Evolutionary conservation across 2,329 filamentous ascomycete species (phyloP).

Genomic region (Reticulascus tulasneorum): DNA sequence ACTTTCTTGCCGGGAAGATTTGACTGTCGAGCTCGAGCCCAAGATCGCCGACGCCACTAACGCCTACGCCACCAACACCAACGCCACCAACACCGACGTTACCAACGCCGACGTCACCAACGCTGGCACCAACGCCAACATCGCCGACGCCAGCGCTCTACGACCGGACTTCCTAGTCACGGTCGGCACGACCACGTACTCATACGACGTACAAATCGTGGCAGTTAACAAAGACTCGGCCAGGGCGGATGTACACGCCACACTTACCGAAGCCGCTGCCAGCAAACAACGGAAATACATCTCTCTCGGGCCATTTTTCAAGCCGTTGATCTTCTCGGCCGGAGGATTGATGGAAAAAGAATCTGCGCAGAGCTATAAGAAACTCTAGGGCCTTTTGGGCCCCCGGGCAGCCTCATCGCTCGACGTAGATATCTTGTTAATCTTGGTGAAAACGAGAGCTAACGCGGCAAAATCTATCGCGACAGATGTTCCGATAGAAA

Average conservation of each 20-base stretch:
- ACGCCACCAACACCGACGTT: background rate
- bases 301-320: background rate
- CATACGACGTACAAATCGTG: conserved; percentile 1
- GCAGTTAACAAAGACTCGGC: background rate
- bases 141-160: background rate
- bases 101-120: background rate
- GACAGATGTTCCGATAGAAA: background rate
- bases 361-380: conserved; percentile 1
- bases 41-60: background rate
- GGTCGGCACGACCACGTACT: background rate
- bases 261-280: background rate
- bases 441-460: too few relatives aligned
- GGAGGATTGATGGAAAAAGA: background rate
- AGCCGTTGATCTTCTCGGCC: background rate
- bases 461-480: background rate
- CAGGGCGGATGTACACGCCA: background rate
- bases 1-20: background rate
- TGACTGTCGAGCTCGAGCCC: background rate
- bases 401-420: background rate
- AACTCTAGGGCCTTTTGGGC: background rate
- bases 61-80: background rate
- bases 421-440: background rate
- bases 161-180: background rate
- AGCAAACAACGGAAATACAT: background rate
- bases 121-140: background rate